A percentile compares a stretch with the other conserved stretches of the same genome.
Evolutionary conservation across 257 asterid genomes (phyloP).

Genomic region (Ilex aquifolium): DNA sequence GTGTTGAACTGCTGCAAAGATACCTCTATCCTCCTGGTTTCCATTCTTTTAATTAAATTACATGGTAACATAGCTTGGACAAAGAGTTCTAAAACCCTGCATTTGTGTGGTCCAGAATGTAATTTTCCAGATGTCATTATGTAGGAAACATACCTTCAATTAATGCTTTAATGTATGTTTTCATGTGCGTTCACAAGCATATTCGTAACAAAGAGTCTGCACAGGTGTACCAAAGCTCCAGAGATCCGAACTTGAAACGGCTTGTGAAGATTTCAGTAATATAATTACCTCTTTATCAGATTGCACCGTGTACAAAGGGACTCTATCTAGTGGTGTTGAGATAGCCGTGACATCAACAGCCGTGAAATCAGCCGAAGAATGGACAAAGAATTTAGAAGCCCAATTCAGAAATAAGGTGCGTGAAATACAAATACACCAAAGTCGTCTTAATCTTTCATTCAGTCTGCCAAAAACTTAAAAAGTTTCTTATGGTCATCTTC

Average conservation of each 20-base stretch:
- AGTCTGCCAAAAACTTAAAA: neutral
- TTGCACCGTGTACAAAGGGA: constrained; percentile 80
- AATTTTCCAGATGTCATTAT: no score
- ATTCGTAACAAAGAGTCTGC: neutral
- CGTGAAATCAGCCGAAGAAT: constrained; percentile 28
- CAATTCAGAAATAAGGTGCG: constrained; percentile 33
- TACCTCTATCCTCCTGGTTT: no score
- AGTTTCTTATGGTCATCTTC: neutral
- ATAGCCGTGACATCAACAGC: constrained; percentile 63
- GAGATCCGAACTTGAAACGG: constrained; percentile 61
- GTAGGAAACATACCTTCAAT: no score
- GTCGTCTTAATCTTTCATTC: neutral
- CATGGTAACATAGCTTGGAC: no score
- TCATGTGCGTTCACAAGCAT: no score
- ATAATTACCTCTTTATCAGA: constrained; percentile 59
- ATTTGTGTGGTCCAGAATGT: no score
- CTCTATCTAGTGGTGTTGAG: constrained; percentile 71
- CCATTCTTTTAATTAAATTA: no score
- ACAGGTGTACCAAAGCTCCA: constrained; percentile 42
- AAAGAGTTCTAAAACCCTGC: no score
- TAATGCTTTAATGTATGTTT: no score
- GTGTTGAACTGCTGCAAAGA: no score
- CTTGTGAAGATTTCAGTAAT: constrained; percentile 97
- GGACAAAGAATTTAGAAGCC: constrained; percentile 31
- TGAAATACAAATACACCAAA: no score